Base-by-base conservation (phyloP, 345 rosid genomes). In the Gossypium stocksii region DNA sequence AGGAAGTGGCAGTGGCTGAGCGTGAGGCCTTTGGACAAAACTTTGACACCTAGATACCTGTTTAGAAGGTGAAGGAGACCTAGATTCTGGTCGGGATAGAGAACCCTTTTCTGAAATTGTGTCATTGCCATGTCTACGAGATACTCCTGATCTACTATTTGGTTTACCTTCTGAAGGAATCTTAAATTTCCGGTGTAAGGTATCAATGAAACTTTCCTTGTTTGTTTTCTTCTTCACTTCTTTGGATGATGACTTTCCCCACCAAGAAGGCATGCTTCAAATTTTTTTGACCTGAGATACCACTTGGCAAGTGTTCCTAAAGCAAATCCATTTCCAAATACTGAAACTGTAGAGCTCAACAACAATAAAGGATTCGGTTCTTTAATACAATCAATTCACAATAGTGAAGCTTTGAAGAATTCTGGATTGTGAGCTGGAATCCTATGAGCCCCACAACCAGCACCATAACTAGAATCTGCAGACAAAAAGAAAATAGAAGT, bases 1-100 rank as follows among this genome's bases (percentile, higher is more conserved):
- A 65, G 92, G 89, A 76, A 86, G 82, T 9, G 92, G 92, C 70
- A 88, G 92, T 14, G 92, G 92, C 52, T 86, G 91, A 43, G 89
- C 87, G 77, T 51, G 81, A 65, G 85, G 73, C 80, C 87, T 82
- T 58, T 79, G 87, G 45, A 65, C 63, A 78, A 88, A 88, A 76
- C 88, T 88, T 78, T 85, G 92, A 78, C 87, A 82, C 75, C 89
- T 82, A 25, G 74, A 75, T 7, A 86, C 92, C 72, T 81, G 66
- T 73, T 82, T 86, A 22, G 89, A 81, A 70, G 89, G 92, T 20
- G 88, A 88, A 48, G 88, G 75, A 7, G 87, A 82, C 74, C 92
- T 82, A 2, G 92, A 88, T 77, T 74, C 86, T 59, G 81, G 80
- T 69, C 74, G 83, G 72, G 88, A 86, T 45, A 76, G 81, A 64